Percentiles rank a stretch among this genome's conserved stretches.
Conservation (phyloP, 1,139 yeast genomes). For the Nakaseomyces delphensis region DNA sequence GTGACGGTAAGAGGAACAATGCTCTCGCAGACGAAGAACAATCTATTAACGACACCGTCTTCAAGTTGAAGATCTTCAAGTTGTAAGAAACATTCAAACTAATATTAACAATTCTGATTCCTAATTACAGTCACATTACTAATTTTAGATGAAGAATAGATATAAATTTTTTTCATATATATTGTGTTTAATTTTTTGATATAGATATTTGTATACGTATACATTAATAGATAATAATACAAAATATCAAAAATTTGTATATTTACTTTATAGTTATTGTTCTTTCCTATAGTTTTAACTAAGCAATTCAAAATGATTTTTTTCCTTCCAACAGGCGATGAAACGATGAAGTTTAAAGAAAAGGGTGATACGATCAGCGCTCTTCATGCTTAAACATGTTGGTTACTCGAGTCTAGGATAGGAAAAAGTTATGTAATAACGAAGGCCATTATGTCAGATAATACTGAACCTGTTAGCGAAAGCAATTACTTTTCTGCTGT, state of each 20-base stretch:
- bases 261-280: too few relatives aligned
- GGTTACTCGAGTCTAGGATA: too few relatives aligned
- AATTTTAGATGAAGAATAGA: too few relatives aligned
- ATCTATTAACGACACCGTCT: constrained; percentile 73
- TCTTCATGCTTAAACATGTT: too few relatives aligned
- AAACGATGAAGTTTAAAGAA: too few relatives aligned
- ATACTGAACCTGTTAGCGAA: background rate
- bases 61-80: constrained; percentile 71
- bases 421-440: too few relatives aligned
- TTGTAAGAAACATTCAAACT: constrained; percentile 14
- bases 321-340: background rate
- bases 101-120: background rate
- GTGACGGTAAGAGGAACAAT: constrained; percentile 33
- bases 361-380: too few relatives aligned
- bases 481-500: background rate
- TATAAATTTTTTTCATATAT: too few relatives aligned
- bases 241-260: background rate
- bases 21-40: constrained; percentile 87
- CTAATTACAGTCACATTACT: background rate
- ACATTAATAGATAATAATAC: background rate
- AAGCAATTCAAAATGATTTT: background rate
- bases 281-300: too few relatives aligned
- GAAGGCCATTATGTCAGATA: background rate
- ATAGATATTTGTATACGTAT: background rate
- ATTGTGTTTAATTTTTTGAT: background rate